Evolutionary conservation across 805 yeast genomes (phyloP).

Genomic region (Saccharomycopsis selenospora): DNA sequence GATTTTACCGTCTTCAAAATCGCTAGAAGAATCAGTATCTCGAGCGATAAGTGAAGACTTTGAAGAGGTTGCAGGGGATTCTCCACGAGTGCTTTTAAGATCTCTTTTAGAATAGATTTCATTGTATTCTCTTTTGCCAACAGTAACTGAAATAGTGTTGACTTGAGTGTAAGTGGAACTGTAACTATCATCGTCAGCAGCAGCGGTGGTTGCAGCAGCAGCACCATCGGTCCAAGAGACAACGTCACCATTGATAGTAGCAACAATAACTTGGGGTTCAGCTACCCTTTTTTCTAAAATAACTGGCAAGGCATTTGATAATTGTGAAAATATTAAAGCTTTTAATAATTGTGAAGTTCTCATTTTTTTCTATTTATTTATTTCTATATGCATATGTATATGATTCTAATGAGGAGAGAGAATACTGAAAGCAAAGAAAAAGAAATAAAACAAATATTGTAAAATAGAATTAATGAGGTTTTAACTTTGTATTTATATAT

Average conservation of each 20-base stretch:
- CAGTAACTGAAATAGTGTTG: neutral
- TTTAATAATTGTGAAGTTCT: neutral
- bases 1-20: constrained; percentile 54
- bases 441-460: too few relatives aligned
- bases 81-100: constrained; percentile 26
- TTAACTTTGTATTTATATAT: too few relatives aligned
- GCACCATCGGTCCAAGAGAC: neutral
- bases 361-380: neutral
- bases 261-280: neutral
- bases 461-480: too few relatives aligned
- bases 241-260: neutral
- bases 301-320: neutral
- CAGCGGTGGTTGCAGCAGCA: neutral
- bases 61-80: constrained; percentile 21
- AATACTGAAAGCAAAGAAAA: too few relatives aligned
- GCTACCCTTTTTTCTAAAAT: neutral
- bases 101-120: constrained; percentile 16
- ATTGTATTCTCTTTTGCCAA: neutral
- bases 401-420: too few relatives aligned
- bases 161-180: neutral
- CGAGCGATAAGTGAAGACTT: constrained; percentile 23
- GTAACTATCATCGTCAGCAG: neutral
- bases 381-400: too few relatives aligned
- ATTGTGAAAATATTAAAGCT: neutral
- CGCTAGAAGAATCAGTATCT: neutral